Evolutionary conservation across 352 stramenopile species (phyloP), one percentile per base, ranked within the genome.

Genomic region (Plasmopara muralis): DNA sequence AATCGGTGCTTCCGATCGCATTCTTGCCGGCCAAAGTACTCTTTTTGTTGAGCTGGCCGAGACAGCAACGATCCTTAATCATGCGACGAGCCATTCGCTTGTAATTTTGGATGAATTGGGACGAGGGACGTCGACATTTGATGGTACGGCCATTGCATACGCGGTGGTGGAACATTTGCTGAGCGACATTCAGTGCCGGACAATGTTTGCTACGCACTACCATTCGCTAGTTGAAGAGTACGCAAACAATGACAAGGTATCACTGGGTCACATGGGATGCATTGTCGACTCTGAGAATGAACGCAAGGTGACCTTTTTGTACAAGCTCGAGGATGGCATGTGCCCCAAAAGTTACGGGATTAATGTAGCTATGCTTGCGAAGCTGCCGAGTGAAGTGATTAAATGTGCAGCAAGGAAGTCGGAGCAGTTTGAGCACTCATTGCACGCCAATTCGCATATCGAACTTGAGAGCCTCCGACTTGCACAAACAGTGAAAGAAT

Each of bases 131-230:
- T 97, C 92, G 31, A 99, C 98, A 31, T 97, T 99, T 65, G 97
- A 99, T 65, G 97, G 97, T 13, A 95, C 97, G 13, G 93, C 96
- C 31, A 97, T 99, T 50, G 97, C 97, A 12, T 98, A 95, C 70
- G 83, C 96, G n/a, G 96, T 98, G 14, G 83, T 98, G 3, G 93
- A 98, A 56, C 89, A 96, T 64, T 57, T 99, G 33, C 66, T 98
- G 1, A 76, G 72, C 30, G 59, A 76, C 6, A 74, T 72, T 66
- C 85, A 70, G 28, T 99, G 96, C 65, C 81, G 97, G 15, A 96
- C 96, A 4, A 90, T 99, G 56, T 99, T 99, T 60, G 96, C 98
- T 9, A 99, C 97, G 4, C 97, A 99, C 62, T 99, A 99, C 67
- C 96, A 96, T 46, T 96, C 97, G 43, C 68, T 99, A 9, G 85